A percentile compares a stretch with the other conserved stretches of the same genome.
Conservation (phyloP, 176 grass and related monocot species). For the Carex myosuroides region DNA sequence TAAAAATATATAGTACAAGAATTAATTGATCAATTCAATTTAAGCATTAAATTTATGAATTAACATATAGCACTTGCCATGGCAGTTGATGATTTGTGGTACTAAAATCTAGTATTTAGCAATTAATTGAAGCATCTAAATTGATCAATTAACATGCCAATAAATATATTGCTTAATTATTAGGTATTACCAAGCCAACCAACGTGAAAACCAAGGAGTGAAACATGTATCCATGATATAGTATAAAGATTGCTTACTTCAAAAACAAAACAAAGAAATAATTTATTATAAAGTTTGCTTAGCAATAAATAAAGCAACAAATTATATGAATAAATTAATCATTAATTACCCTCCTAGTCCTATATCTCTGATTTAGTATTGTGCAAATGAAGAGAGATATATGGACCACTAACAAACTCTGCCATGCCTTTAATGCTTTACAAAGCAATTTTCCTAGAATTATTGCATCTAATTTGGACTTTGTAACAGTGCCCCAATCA, state of each 20-base stretch:
- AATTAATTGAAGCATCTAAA: not conserved
- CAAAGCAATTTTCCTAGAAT: constrained; percentile 2
- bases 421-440: not conserved
- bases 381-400: not conserved
- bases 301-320: not conserved
- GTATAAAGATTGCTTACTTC: not conserved
- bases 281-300: not conserved
- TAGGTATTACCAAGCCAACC: not conserved
- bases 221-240: constrained; percentile 10
- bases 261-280: not conserved
- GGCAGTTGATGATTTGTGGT: too few species aligned
- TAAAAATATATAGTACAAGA: too few species aligned
- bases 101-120: not conserved
- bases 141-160: not conserved
- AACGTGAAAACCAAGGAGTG: not conserved
- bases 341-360: not conserved
- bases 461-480: constrained; percentile 15
- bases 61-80: too few species aligned
- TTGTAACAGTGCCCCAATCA: constrained; percentile 13
- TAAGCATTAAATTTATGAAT: too few species aligned
- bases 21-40: too few species aligned
- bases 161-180: not conserved
- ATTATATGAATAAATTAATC: not conserved
- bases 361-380: not conserved
- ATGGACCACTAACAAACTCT: constrained; percentile 12